phyloP scores from a whole-genome alignment of 768 basidiomycete species.

The Rubroboletus satanas region DNA sequence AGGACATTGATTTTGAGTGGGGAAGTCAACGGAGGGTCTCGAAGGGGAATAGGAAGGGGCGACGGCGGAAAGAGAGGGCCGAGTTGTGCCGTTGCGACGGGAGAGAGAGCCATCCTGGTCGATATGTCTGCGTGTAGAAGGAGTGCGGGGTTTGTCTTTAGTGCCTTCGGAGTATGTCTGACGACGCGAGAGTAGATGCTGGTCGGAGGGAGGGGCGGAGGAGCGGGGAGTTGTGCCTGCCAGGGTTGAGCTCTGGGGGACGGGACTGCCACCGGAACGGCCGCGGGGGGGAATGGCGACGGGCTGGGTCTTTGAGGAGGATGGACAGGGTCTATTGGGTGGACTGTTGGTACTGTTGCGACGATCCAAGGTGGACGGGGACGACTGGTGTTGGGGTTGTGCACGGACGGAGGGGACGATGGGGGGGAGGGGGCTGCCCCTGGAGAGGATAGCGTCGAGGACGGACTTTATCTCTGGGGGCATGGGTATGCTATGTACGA shows the following conservation, averaged over 20 bases:
- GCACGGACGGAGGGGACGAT: constrained; percentile 29
- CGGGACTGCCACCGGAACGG: constrained; percentile 53
- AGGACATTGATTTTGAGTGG: constrained; percentile 16
- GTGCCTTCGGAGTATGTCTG: constrained; percentile 49
- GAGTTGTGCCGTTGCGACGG: constrained; percentile 45
- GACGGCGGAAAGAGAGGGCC: constrained; percentile 43
- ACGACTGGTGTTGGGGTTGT: constrained; percentile 26
- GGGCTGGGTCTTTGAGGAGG: constrained; percentile 38
- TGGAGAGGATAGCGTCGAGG: constrained; percentile 51
- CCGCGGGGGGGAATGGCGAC: constrained; percentile 41
- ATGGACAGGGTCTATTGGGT: constrained; percentile 12
- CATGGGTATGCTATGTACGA: constrained; percentile 69
- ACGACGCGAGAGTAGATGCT: constrained; percentile 42
- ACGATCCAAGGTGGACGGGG: constrained; percentile 39
- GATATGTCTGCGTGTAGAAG: constrained; percentile 55
- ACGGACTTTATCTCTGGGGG: constrained; percentile 68
- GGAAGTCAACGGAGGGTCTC: constrained; percentile 20
- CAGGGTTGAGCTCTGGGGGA: constrained; percentile 22
- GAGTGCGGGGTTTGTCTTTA: constrained; percentile 54
- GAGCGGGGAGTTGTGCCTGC: constrained; percentile 31
- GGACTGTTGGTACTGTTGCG: constrained; percentile 41
- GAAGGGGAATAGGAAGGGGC: constrained; percentile 31
- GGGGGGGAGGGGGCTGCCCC: constrained; percentile 33
- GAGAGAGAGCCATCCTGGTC: constrained; percentile 51
- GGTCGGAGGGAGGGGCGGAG: constrained; percentile 40